Percentiles rank a stretch among this genome's conserved stretches.
phyloP scores from a whole-genome alignment of 2,329 filamentous ascomycete genomes.

The Fusarium mundagurra region DNA sequence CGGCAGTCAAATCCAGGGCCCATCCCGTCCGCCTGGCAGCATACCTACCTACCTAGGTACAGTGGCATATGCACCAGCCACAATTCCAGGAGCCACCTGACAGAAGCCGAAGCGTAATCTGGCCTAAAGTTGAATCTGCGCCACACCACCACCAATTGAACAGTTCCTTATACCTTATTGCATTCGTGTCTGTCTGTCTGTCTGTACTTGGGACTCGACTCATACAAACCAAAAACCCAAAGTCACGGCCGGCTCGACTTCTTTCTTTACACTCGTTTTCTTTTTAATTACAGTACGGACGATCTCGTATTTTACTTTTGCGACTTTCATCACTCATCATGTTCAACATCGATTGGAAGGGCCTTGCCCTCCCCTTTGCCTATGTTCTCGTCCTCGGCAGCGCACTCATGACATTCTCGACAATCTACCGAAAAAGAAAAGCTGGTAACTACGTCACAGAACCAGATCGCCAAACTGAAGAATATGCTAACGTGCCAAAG shows the following conservation, averaged over 20 bases:
- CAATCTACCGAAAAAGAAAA: conserved; percentile 92
- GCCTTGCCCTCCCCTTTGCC: conserved; percentile 85
- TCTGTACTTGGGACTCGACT: neutral
- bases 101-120: conserved; percentile 23
- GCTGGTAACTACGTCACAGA: conserved; percentile 63
- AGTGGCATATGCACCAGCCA: conserved; percentile 13
- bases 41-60: too few species aligned
- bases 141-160: conserved; percentile 32
- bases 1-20: conserved; percentile 12
- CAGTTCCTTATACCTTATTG: neutral
- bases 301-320: conserved; percentile 2
- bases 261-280: conserved; percentile 26
- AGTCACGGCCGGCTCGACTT: conserved; percentile 17
- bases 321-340: conserved; percentile 49
- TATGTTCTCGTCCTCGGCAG: conserved; percentile 90
- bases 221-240: neutral
- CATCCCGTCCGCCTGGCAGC: neutral
- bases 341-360: conserved; percentile 78
- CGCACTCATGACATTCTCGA: conserved; percentile 91
- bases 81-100: conserved; percentile 11
- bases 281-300: conserved; percentile 5
- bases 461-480: neutral
- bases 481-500: conserved; percentile 53
- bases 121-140: conserved; percentile 35
- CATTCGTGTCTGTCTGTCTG: conserved; percentile 21